Evolutionary conservation across 805 yeast genomes (phyloP), one percentile per base, ranked within the genome.

Genomic region (Kazachstania martiniae): DNA sequence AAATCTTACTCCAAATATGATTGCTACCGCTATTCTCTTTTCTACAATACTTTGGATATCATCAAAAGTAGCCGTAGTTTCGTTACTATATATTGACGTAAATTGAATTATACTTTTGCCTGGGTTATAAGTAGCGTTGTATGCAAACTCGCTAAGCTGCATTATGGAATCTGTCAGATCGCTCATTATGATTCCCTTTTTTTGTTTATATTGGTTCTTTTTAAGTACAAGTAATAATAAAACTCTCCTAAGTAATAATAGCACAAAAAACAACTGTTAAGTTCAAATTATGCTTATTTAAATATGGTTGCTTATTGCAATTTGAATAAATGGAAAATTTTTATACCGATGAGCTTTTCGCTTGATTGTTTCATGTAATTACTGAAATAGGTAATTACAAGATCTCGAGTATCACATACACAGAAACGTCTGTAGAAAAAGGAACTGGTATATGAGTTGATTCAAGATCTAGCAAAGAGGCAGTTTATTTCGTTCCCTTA

Each of bases 1-100:
- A 24, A 77, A 57, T 39, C 79, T 63, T 3, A 68, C 64, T 9
- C 83, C 81, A 46, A 66, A 68, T 26, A 75, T 58, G 14, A 70
- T 60, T 0, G 66, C 65, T 23, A 62, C 53, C 25, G 63, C 59
- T 24, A 63, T 34, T 23, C 49, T 49, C 4, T 48, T 45, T 29
- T 52, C 47, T 22, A 63, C 44, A 29, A 59, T 53, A 9, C 37
- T 29, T 40, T 72, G 73, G 3, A 74, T 30, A 18, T 68, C 67
- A 3, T 42, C 46, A 32, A 72, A 67, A 0, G 67, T 43, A 4
- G 66, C 42, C 8, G 48, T 40, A 0, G 58, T 40, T 8, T 40
- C 50, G 13, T 40, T 33, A 2, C 77, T 77, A 29, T 51, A 57
- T 1, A 60, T 52, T 3, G 70, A 57, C 0, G 70, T 65, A 40